Conservation (phyloP, 768 basidiomycete species). For the Nevesoporus exiguus region DNA sequence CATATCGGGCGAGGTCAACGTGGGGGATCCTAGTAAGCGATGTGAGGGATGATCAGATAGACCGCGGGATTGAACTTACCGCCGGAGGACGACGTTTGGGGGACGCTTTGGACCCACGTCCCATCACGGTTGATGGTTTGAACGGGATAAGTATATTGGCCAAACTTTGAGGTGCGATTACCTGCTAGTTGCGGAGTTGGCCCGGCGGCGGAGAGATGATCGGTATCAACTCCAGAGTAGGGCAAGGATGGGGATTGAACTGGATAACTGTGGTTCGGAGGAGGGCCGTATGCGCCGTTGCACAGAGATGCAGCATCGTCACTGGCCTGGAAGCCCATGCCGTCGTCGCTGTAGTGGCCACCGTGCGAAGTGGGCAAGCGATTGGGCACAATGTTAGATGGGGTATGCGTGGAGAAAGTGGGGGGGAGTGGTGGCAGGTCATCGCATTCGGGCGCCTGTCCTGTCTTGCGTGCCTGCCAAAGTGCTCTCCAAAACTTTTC, state of each 20-base stretch:
- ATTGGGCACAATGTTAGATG: conserved; percentile 30
- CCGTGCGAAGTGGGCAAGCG: conserved; percentile 39
- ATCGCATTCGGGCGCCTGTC: conserved; percentile 48
- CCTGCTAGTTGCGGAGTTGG: conserved; percentile 32
- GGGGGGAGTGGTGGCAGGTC: conserved; percentile 51
- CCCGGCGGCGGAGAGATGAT: conserved; percentile 27
- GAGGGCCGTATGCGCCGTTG: conserved; percentile 43
- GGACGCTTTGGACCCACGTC: conserved; percentile 27
- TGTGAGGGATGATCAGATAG: conserved; percentile 31
- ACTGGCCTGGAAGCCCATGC: conserved; percentile 47
- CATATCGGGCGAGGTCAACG: conserved; percentile 43
- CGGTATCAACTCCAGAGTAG: conserved; percentile 33
- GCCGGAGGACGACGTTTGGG: conserved; percentile 32
- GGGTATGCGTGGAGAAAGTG: conserved; percentile 36
- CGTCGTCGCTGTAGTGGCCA: conserved; percentile 37
- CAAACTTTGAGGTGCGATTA: conserved; percentile 52
- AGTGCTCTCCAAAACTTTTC: conserved; percentile 71
- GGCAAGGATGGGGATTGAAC: conserved; percentile 48
- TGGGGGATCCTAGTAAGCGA: conserved; percentile 56
- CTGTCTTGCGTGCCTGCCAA: conserved; percentile 62
- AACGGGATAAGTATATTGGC: conserved; percentile 44
- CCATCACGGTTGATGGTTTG: conserved; percentile 33
- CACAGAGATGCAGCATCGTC: conserved; percentile 45
- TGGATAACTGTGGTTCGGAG: conserved; percentile 38
- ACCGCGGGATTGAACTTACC: conserved; percentile 27